Evolutionary conservation across 192 early-diverging fungal species (phyloP), one percentile per base, ranked within the genome.

Genomic region (Umbelopsis isabellina): DNA sequence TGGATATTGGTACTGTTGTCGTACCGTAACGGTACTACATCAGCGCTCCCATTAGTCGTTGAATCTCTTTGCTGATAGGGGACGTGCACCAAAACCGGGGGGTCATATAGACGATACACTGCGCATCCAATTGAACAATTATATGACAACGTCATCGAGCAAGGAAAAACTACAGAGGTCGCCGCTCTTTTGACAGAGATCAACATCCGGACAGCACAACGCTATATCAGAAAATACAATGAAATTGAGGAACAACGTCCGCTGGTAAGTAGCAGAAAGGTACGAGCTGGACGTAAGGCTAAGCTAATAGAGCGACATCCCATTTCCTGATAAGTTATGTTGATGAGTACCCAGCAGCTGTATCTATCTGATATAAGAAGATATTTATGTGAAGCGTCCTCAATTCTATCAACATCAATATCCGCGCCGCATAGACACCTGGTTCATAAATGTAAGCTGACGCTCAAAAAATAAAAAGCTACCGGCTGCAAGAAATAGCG

Each of bases 401-500:
- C 51, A 25, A 1, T 27, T 5, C 51, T 52, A 25, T 25, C n/a
- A 22, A 52, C 25, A 25, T 52, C 51, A 25, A 52, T 25, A 52
- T 52, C 21, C 2, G n/a, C 51, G 13, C 51, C 25, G 10, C 71
- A 72, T 61, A 72, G 20, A 67, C 65, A 67, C 48, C 51, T 72
- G 47, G 71, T 72, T 52, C 65, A 67, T 27, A 72, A 72, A 64
- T 47, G 61, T 67, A 72, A 16, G 20, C 21, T 67, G 27, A 72
- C 71, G 65, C 41, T 72, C 22, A 52, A 72, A 61, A 72, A 72
- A 67, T 22, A 30, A 72, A 72, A 72, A 72, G 48, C 27, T 66
- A 67, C 71, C 64, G 51, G 49, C 71, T 46, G 71, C 71, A 72
- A 72, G 71, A 66, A 72, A 66, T 72, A 51, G 45, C 50, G 49